Percentiles rank a stretch among this genome's conserved stretches.
Conservation (phyloP, 805 yeast species). For the Tetrapisispora namnaoensis region DNA sequence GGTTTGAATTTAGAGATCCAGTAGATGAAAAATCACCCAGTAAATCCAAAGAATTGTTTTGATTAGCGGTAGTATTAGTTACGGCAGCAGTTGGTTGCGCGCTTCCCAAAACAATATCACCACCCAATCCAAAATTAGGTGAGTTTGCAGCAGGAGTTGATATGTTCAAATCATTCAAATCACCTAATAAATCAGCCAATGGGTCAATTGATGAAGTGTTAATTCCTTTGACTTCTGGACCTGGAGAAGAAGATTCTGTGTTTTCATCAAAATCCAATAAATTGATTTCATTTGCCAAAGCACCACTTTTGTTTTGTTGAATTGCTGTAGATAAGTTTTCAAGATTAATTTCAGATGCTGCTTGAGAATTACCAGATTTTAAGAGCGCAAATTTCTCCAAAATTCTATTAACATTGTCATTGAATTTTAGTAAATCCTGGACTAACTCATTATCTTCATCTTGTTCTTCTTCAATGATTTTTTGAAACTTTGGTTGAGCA, state of each 20-base stretch:
- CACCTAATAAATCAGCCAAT: slow-evolving; percentile 39
- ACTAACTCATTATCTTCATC: slow-evolving; percentile 59
- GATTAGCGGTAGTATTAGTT: neutral
- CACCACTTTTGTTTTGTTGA: slow-evolving; percentile 15
- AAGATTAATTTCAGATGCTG: slow-evolving; percentile 42
- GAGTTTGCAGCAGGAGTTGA: slow-evolving; percentile 27
- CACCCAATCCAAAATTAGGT: slow-evolving; percentile 9
- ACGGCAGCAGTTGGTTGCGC: slow-evolving; percentile 17
- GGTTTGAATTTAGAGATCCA: neutral
- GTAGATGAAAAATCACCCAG: slow-evolving; percentile 6
- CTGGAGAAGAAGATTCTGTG: slow-evolving; percentile 10
- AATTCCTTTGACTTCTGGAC: slow-evolving; percentile 8
- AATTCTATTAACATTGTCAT: slow-evolving; percentile 65
- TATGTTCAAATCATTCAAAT: slow-evolving; percentile 63
- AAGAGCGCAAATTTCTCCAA: slow-evolving; percentile 57
- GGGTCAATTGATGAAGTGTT: neutral
- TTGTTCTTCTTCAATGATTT: slow-evolving; percentile 67
- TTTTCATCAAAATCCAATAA: slow-evolving; percentile 64
- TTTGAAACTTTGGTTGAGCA: slow-evolving; percentile 79
- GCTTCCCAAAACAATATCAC: slow-evolving; percentile 32
- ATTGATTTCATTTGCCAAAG: slow-evolving; percentile 37
- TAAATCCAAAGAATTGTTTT: slow-evolving; percentile 8
- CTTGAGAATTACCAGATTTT: slow-evolving; percentile 45
- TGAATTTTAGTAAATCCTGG: slow-evolving; percentile 52
- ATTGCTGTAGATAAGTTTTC: slow-evolving; percentile 25